Conservation (phyloP, 371 early-diverging fungal species). For the Syncephalis fuscata region DNA sequence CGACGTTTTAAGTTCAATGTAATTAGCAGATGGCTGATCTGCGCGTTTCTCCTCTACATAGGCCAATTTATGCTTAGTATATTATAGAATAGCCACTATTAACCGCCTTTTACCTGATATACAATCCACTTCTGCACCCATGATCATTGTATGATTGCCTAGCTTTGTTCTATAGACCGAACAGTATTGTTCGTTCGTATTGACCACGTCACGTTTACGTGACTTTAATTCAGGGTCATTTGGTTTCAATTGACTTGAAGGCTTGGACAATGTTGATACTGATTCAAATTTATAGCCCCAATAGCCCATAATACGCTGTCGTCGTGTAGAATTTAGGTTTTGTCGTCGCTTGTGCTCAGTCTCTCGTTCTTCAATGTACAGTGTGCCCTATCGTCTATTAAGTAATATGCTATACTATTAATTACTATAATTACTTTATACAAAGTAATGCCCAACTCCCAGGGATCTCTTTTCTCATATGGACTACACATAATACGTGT, state of each 20-base stretch:
- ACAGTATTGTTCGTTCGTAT: conserved; percentile 79
- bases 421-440: conserved; percentile 24
- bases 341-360: conserved; percentile 22
- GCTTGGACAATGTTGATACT: conserved; percentile 30
- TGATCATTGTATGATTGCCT: conserved; percentile 43
- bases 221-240: conserved; percentile 20
- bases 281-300: conserved; percentile 68
- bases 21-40: conserved; percentile 27
- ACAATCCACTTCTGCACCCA: conserved; percentile 92
- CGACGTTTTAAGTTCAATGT: conserved; percentile 83
- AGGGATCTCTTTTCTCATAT: conserved; percentile 49
- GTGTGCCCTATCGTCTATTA: conserved; percentile 20
- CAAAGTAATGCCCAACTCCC: conserved; percentile 61
- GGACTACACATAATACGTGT: conserved; percentile 71
- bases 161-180: conserved; percentile 64
- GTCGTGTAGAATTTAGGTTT: conserved; percentile 20
- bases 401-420: neutral
- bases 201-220: conserved; percentile 28
- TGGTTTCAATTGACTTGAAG: conserved; percentile 16
- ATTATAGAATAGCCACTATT: neutral
- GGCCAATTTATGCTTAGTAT: too few species aligned
- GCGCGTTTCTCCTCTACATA: conserved; percentile 18
- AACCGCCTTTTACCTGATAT: conserved; percentile 21
- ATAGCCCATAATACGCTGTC: conserved; percentile 49
- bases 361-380: conserved; percentile 55